These are phyloP conservation scores for Aspergillus sp. DNA, from an alignment of 2,329 filamentous ascomycete genomes.

Conservation along the genomic window DNA sequence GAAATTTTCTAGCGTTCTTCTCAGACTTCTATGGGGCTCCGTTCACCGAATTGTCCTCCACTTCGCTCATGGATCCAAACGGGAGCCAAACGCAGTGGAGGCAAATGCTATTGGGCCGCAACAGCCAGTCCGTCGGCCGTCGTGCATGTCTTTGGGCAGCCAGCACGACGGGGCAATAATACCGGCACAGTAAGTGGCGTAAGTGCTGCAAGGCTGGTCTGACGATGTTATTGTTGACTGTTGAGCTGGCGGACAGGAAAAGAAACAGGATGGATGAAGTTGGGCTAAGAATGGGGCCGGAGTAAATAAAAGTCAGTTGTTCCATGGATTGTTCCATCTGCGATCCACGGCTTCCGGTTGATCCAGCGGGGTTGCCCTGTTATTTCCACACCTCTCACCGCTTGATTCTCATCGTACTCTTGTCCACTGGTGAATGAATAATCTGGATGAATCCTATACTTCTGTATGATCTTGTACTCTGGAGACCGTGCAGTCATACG, in stretches of 20 bases:
- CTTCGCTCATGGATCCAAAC: neutral
- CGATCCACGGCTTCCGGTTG: neutral
- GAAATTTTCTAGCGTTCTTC: constrained; percentile 24
- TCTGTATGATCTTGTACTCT: neutral
- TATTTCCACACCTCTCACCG: neutral
- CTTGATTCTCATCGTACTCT: too few species aligned
- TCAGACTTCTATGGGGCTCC: constrained; percentile 16
- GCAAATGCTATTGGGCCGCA: constrained; percentile 19
- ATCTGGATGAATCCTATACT: too few species aligned
- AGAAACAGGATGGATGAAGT: neutral
- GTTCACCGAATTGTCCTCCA: constrained; percentile 13
- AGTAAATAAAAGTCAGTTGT: neutral
- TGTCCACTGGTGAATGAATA: too few species aligned
- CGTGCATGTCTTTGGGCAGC: constrained; percentile 18
- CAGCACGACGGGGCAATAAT: constrained; percentile 11
- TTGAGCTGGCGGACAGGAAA: neutral
- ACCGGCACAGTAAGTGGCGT: constrained; percentile 3
- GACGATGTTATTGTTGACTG: neutral
- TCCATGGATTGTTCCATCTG: neutral
- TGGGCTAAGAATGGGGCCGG: neutral
- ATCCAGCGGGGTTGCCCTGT: neutral
- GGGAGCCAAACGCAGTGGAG: constrained; percentile 9
- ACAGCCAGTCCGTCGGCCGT: neutral
- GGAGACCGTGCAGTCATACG: neutral
- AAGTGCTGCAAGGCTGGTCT: neutral